Conservation (phyloP, 2,329 filamentous ascomycete species). For the Drechslerella coelobrocha region DNA sequence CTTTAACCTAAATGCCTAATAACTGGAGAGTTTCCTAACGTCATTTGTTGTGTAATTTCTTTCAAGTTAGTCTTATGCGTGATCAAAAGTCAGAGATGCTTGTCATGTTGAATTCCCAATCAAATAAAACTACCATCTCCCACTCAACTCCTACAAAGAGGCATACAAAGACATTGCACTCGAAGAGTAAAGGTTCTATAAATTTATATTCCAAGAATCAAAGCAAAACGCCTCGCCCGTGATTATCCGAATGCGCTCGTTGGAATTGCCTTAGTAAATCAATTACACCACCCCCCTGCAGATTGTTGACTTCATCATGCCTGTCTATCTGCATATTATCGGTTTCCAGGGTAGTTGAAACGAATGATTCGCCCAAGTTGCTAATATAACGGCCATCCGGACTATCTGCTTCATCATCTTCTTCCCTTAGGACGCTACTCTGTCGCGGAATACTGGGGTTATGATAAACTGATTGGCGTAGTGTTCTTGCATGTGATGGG, state of each 20-base stretch:
- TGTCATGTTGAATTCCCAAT: no score
- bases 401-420: slow-evolving; percentile 57
- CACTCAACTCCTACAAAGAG: no score
- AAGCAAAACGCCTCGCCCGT: slow-evolving; percentile 38
- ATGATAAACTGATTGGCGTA: slow-evolving; percentile 61
- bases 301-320: slow-evolving; percentile 15
- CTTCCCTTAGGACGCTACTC: slow-evolving; percentile 66
- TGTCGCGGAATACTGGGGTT: slow-evolving; percentile 55
- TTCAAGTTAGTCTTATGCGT: no score
- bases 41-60: no score
- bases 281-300: slow-evolving; percentile 46
- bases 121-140: no score
- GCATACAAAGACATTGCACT: no score
- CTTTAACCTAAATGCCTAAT: neutral
- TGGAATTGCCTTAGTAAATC: slow-evolving; percentile 46
- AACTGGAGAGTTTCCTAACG: no score
- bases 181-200: no score
- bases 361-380: slow-evolving; percentile 69
- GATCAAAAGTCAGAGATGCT: no score
- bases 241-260: slow-evolving; percentile 45
- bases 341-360: slow-evolving; percentile 58
- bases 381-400: slow-evolving; percentile 60
- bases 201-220: no score
- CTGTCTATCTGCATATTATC: slow-evolving; percentile 25
- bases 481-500: slow-evolving; percentile 60